Evolutionary conservation across 1,139 yeast genomes (phyloP).

Genomic region (Debaryomyces subglobosus): DNA sequence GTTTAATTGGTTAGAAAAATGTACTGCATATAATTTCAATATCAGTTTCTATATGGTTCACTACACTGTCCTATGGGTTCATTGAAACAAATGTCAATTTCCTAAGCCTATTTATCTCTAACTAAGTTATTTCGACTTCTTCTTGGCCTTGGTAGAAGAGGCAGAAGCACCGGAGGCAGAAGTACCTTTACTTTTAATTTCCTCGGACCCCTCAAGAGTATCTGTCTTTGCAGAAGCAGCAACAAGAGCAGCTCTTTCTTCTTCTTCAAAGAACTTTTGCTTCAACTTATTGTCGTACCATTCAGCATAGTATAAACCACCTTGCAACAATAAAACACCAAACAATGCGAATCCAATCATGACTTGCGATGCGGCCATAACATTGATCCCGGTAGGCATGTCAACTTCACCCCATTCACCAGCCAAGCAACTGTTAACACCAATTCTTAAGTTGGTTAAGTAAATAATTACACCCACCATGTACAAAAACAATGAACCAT

Average conservation of each 20-base stretch:
- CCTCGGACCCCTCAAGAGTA: constrained; percentile 9
- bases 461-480: constrained; percentile 77
- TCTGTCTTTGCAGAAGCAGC: constrained; percentile 19
- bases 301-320: constrained; percentile 88
- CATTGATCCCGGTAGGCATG: constrained; percentile 81
- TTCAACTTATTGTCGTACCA: constrained; percentile 67
- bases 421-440: constrained; percentile 66
- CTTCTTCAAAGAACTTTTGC: constrained; percentile 49
- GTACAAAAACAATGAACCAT: constrained; percentile 74
- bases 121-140: constrained; percentile 7
- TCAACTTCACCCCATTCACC: constrained; percentile 96
- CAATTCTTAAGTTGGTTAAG: constrained; percentile 83
- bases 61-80: neutral
- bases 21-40: constrained; percentile 12
- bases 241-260: constrained; percentile 30
- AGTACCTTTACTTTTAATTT: neutral
- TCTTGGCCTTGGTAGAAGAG: constrained; percentile 8
- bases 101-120: neutral
- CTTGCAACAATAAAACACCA: constrained; percentile 83
- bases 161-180: constrained; percentile 11
- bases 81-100: neutral
- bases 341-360: constrained; percentile 70
- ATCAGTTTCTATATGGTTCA: neutral
- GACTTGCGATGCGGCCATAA: constrained; percentile 86
- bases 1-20: constrained; percentile 15